Evolutionary conservation across 2,329 filamentous ascomycete genomes (phyloP), one percentile per base, ranked within the genome.

Genomic region (Ciborinia camelliae): DNA sequence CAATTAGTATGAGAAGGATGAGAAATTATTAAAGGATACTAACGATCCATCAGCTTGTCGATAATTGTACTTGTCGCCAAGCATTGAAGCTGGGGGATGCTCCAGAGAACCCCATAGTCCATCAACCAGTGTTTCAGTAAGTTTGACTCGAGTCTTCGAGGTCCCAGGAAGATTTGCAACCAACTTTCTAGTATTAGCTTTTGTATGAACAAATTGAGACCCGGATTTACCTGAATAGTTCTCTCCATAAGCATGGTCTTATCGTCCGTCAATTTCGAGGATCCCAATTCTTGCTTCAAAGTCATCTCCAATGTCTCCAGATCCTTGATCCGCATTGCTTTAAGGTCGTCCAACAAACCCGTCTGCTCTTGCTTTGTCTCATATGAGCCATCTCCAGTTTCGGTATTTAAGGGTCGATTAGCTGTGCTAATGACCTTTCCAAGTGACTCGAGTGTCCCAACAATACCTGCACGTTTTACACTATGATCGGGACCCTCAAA

Each of bases 211-310:
- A 32, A 39, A 10, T 41, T n/a, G 3, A 18, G 10, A 6, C 10
- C 7, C 4, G 9, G n/a, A 2, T 35, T 35, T 75, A 80, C 79
- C 71, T 81, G 84, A 68, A 91, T 91, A 8, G 87, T 82, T 9
- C 83, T 81, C 75, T 91, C 89, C 89, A 92, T 91, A 55, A 91
- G 79, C 82, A 90, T 90, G 0, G 86, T 89, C 78, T 89, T 90
- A 77, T 93, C 90, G 70, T 93, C 87, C 1, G 84, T 76, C 20
- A 88, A 79, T 55, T 84, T 79, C 65, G 82, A 81, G 1, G 88
- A 85, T 69, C 84, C 86, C 41, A 87, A 73, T 76, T 90, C 87
- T 68, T 78, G 80, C 64, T 83, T 81, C 64, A 90, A 77, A 51
- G 90, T 77, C 20, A 84, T 81, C 55, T 82, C 74, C 35, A 90